Evolutionary conservation across 305 asterid species (phyloP), one percentile per base, ranked within the genome.

Genomic region (Petunia hybrid): DNA sequence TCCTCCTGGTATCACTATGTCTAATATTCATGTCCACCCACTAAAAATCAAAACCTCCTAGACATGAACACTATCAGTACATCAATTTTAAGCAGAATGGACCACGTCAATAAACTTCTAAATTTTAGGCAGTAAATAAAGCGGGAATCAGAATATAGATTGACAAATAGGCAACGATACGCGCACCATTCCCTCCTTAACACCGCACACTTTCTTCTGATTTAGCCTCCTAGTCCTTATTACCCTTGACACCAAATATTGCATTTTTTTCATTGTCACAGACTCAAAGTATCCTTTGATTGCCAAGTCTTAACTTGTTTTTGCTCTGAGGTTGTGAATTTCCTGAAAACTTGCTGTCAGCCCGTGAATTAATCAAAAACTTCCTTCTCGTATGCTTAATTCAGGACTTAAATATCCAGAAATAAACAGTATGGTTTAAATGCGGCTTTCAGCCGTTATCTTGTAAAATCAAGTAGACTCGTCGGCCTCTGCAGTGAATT

Each of bases 371-470:
- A 14, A 76, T 57, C 62, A 45, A 39, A 22, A 22, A 51, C 31
- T 22, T 45, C 56, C 59, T 41, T 77, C 70, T 46, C 41, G 35
- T 40, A 39, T 40, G 80, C 70, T 59, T 41, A 41, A 22, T 42
- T 59, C 4, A 53, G 46, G 39, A 39, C 62, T 22, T 40, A 41
- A 45, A 31, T 42, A 2, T 48, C n/a, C 62, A 51, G 63, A 46
- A 31, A 51, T 5, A 16, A 22, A 36, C 63, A 4, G 45, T 51
- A n/a, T 12, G 61, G 7, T 43, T 60, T 57, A 77, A 77, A 77
- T 77, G 41, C 61, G 43, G 60, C 60, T 70, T 42, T 77, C 56
- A 77, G 71, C 56, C 56, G 57, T 43, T 31, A 74, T 59, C 59
- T 61, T 42, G 57, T 77, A 61, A 71, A 73, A 42, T 42, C 39